A percentile compares a stretch with the other conserved stretches of the same genome.
Evolutionary conservation across 192 early-diverging fungal genomes (phyloP).

Genomic region (Kickxella alabastrina): DNA sequence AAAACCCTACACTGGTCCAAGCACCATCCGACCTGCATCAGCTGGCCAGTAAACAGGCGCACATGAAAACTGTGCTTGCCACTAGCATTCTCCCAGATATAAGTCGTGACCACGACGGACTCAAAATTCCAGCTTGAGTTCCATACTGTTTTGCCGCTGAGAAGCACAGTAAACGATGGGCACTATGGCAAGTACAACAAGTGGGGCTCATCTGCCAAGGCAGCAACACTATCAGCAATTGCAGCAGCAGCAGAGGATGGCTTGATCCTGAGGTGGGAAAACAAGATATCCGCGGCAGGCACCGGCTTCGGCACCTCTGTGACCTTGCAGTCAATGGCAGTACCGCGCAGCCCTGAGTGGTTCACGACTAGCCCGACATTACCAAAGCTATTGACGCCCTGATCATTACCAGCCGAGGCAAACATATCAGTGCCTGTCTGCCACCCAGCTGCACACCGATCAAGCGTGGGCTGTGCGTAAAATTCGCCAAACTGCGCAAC

Average conservation of each 20-base stretch:
- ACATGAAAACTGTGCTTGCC: slow-evolving; percentile 39
- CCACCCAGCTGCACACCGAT: neutral
- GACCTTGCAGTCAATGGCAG: too few species aligned
- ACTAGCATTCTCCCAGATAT: slow-evolving; percentile 31
- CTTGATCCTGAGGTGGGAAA: too few species aligned
- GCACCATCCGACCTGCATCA: slow-evolving; percentile 50
- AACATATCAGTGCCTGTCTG: neutral
- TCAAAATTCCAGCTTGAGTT: slow-evolving; percentile 45
- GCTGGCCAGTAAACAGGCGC: slow-evolving; percentile 29
- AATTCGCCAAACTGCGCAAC: too few species aligned
- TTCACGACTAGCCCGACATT: too few species aligned
- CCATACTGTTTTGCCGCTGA: slow-evolving; percentile 36
- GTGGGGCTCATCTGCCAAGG: too few species aligned
- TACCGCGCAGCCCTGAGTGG: neutral
- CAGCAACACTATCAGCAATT: too few species aligned
- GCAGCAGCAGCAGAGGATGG: too few species aligned
- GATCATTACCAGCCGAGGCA: too few species aligned
- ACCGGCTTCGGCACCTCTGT: too few species aligned
- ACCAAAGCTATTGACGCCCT: too few species aligned
- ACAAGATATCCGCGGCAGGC: too few species aligned
- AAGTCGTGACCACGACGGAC: slow-evolving; percentile 30
- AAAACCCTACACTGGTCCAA: slow-evolving; percentile 34
- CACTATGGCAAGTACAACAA: slow-evolving; percentile 32
- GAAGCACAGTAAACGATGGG: slow-evolving; percentile 25
- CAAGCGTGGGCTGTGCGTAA: neutral